Conservation (phyloP, 106 monocot genomes). For the Dendrobium catenatum region DNA sequence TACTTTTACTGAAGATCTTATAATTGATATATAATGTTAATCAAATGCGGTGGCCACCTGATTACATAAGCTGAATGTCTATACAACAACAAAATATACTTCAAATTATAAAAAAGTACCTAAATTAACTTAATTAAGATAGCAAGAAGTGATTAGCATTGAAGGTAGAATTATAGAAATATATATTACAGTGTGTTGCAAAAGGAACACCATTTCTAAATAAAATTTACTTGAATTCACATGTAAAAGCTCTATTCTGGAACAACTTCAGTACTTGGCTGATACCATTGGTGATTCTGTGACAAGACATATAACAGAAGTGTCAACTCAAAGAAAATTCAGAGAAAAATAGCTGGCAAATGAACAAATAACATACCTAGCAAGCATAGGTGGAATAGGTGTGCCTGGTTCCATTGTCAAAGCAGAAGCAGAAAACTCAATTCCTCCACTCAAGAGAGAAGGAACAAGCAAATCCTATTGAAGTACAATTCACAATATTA, state of each 20-base stretch:
- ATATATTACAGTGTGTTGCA: background rate
- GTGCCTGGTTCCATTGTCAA: slow-evolving; percentile 68
- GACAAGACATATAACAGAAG: slow-evolving; percentile 13
- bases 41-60: background rate
- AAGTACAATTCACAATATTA: background rate
- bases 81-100: background rate
- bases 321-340: background rate
- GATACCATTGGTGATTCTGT: slow-evolving; percentile 85
- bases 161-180: background rate
- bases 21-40: background rate
- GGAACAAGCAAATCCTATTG: slow-evolving; percentile 87
- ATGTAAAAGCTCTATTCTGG: slow-evolving; percentile 77
- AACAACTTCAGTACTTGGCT: slow-evolving; percentile 57
- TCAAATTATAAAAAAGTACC: background rate
- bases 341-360: slow-evolving; percentile 4
- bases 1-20: background rate
- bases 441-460: slow-evolving; percentile 59
- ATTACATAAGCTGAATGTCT: background rate
- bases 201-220: slow-evolving; percentile 2
- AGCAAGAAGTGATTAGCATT: background rate
- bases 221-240: slow-evolving; percentile 85
- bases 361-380: slow-evolving; percentile 38
- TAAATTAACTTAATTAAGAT: background rate
- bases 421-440: slow-evolving; percentile 60
- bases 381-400: slow-evolving; percentile 94